Base-by-base conservation (phyloP, 169 alveolate species). In the Cryptosporidium ubiquitum region DNA sequence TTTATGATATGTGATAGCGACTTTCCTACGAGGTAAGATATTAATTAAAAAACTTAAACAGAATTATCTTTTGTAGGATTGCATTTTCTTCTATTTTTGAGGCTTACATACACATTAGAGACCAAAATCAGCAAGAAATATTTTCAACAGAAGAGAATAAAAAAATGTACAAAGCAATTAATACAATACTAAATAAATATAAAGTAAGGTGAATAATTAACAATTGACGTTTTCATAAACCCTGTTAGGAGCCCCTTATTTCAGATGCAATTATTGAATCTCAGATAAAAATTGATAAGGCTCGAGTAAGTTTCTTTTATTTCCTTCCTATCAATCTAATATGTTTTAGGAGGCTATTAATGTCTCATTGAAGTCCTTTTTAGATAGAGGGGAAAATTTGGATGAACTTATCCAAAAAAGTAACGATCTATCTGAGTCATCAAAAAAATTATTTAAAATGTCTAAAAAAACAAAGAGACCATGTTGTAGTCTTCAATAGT, bases 351-450 rank as follows among this genome's bases (percentile, higher is more conserved):
- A 79, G 2, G 75, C 89, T 23, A 37, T 79, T 23, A 68, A 64
- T 79, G 49, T 42, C 20, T 79, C 89, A 23, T 61, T 79, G 12
- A 79, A 66, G 37, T 37, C 75, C 14, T 66, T 79, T 57, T 47
- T 79, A 16, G 75, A 79, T 79, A 79, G 89, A 42, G 89, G 89
- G 20, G 89, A 79, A 61, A 79, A 79, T n/a, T n/a, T 79, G n/a
- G 89, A 79, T 61, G 74, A 60, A 5, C 66, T 79, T 44, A 49
- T 79, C 31, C 89, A 79, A 79, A 79, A 79, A 79, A 79, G 89
- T 29, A 68, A 44, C 5, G 89, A 79, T 58, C 26, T 79, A 47
- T 79, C 89, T 35, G 79, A 79, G 2, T 61, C 71, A 16, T 79
- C 89, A 23, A 79, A 79, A 39, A 64, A 58, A 79, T 39, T 79